Conservation (phyloP, 768 basidiomycete genomes). For the Phallus indusiatus region DNA sequence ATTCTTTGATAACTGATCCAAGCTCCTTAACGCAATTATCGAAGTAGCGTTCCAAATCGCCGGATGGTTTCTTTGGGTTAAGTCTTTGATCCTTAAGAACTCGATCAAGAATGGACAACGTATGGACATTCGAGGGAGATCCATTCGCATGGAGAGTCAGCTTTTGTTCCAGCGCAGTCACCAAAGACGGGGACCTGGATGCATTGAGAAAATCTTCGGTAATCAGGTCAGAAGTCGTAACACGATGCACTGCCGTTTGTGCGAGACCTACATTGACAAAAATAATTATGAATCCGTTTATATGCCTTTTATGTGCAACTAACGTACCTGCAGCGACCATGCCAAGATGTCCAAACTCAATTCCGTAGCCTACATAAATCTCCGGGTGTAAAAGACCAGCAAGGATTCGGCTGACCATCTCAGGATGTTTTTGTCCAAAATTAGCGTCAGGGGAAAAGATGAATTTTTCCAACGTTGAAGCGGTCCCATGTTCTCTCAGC, state of each 20-base stretch:
- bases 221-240: slow-evolving; percentile 27
- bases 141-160: slow-evolving; percentile 1
- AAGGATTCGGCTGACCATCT: slow-evolving; percentile 9
- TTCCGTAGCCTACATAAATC: slow-evolving; percentile 54
- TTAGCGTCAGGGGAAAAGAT: slow-evolving; percentile 48
- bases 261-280: slow-evolving; percentile 39
- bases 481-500: slow-evolving; percentile 33
- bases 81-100: slow-evolving; percentile 38
- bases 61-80: neutral
- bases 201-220: slow-evolving; percentile 17
- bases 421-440: slow-evolving; percentile 27
- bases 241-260: slow-evolving; percentile 39
- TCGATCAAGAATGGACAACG: slow-evolving; percentile 44
- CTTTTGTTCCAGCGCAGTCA: neutral
- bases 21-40: slow-evolving; percentile 7
- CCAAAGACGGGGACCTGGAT: slow-evolving; percentile 17
- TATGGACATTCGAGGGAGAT: slow-evolving; percentile 24
- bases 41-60: slow-evolving; percentile 3
- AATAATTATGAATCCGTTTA: neutral
- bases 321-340: slow-evolving; percentile 49
- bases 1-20: slow-evolving; percentile 16
- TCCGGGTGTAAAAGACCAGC: slow-evolving; percentile 44
- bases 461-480: slow-evolving; percentile 46
- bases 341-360: slow-evolving; percentile 53
- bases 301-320: neutral